Evolutionary conservation across 345 rosid species (phyloP), one percentile per base, ranked within the genome.

Genomic region (Lepidium sativum): DNA sequence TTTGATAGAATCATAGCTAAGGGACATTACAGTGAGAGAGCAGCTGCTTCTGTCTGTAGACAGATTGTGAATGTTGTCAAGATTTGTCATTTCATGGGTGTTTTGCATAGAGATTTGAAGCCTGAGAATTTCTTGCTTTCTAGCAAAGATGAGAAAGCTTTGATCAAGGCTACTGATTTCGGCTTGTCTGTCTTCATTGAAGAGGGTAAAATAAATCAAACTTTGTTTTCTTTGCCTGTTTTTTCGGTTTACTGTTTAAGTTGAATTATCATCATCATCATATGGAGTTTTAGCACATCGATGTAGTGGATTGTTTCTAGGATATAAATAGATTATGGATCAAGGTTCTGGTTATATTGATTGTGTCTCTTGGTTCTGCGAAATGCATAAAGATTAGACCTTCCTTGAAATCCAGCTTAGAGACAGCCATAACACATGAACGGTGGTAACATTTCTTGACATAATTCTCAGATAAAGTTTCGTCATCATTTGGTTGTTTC

Each of bases 71-170:
- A 56, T 68, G 78, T 74, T 50, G 78, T 69, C 59, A 68, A 68
- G 63, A 74, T 74, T 49, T 74, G 78, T 35, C 78, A 74, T 68
- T 74, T 85, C 60, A 86, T 89, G 95, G 97, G 97, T 43, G 98
- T 92, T 37, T 82, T 86, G 84, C 98, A 91, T 60, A 83, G 95
- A 65, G 96, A 92, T 70, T 89, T 92, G 63, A 92, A 92, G 86
- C 98, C 97, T 8, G 78, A 75, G 67, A 69, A 75, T 49, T 75
- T 75, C 67, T 63, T 75, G 78, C 73, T 75, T 47, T 75, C 78
- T 49, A 75, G 78, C 32, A 75, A 75, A 57, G 74, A 75, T 62
- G 78, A 75, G 1, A 75, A 75, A 27, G 78, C 78, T 63, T 55
- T 68, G 69, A 63, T 75, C 55, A 75, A 75, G 43, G 78, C 74